Evolutionary conservation across 2,329 filamentous ascomycete species (phyloP).

Genomic region (Diaporthe vexans): DNA sequence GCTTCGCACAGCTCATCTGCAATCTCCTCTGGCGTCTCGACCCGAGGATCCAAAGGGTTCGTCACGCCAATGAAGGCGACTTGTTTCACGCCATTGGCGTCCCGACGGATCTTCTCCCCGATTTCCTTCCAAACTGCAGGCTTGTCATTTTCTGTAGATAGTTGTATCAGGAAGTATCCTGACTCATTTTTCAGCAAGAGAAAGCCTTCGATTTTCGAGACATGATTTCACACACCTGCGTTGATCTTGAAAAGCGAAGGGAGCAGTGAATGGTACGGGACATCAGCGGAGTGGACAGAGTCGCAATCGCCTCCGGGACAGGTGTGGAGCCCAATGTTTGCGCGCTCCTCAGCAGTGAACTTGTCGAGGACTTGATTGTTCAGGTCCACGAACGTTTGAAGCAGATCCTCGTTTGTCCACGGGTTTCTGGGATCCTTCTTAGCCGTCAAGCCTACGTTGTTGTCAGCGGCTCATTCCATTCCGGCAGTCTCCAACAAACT

Average conservation of each 20-base stretch:
- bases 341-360: too few species aligned
- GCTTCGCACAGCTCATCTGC: not conserved
- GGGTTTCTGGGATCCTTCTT: too few species aligned
- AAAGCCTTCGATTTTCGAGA: not conserved
- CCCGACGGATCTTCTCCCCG: not conserved
- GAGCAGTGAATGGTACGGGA: constrained; percentile 1
- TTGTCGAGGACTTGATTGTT: too few species aligned
- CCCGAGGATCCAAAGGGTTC: not conserved
- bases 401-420: too few species aligned
- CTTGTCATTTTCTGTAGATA: not conserved
- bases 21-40: not conserved
- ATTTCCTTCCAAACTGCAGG: constrained; percentile 1
- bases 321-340: too few species aligned
- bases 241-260: constrained; percentile 13
- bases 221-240: not conserved
- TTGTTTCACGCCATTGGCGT: constrained; percentile 1
- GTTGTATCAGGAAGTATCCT: not conserved
- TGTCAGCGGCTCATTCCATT: too few species aligned
- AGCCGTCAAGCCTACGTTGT: too few species aligned
- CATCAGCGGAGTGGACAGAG: not conserved
- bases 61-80: not conserved
- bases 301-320: too few species aligned
- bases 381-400: too few species aligned
- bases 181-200: not conserved
- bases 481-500: too few species aligned